Percentiles rank a stretch among this genome's conserved stretches.
phyloP scores from a whole-genome alignment of 1,284 basidiomycete species.

The Sanghuangporus baumii region DNA sequence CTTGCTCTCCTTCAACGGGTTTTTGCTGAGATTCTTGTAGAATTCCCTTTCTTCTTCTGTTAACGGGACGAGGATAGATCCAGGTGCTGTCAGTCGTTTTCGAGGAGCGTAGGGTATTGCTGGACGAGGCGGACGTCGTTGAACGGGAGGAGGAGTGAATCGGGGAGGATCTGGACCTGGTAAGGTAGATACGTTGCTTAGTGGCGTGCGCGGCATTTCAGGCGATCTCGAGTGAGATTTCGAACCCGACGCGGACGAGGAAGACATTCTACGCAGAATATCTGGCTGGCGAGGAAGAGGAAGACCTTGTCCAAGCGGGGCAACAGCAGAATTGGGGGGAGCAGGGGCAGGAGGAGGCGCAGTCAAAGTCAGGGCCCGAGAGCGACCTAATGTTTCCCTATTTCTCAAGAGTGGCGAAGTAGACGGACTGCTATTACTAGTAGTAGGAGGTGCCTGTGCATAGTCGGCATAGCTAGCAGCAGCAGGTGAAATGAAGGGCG shows the following conservation, averaged over 20 bases:
- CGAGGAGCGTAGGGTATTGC: constrained; percentile 59
- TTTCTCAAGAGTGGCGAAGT: constrained; percentile 6
- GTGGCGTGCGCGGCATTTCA: constrained; percentile 6
- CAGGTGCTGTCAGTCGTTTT: constrained; percentile 53
- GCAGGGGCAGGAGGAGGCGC: background rate
- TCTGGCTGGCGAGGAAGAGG: background rate
- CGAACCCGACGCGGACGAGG: constrained; percentile 8
- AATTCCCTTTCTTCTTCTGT: constrained; percentile 54
- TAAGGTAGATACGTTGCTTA: constrained; percentile 14
- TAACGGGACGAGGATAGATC: constrained; percentile 59
- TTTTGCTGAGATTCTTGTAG: constrained; percentile 53
- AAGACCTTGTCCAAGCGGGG: too few relatives aligned
- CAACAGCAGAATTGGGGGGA: too few relatives aligned
- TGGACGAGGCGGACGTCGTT: constrained; percentile 12
- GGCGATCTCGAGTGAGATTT: constrained; percentile 10
- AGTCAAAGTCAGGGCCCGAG: background rate
- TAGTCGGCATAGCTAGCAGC: background rate
- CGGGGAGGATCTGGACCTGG: constrained; percentile 3
- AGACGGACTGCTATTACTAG: background rate
- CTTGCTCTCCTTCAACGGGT: constrained; percentile 46
- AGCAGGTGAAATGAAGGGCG: background rate
- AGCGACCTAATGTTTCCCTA: constrained; percentile 9
- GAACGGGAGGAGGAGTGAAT: constrained; percentile 6
- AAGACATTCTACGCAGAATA: constrained; percentile 7
- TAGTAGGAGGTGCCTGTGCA: background rate